Percentiles rank a stretch among this genome's conserved stretches.
Evolutionary conservation across 208 protist genomes (phyloP).

Genomic region (Trypanosomatidae sp.): DNA sequence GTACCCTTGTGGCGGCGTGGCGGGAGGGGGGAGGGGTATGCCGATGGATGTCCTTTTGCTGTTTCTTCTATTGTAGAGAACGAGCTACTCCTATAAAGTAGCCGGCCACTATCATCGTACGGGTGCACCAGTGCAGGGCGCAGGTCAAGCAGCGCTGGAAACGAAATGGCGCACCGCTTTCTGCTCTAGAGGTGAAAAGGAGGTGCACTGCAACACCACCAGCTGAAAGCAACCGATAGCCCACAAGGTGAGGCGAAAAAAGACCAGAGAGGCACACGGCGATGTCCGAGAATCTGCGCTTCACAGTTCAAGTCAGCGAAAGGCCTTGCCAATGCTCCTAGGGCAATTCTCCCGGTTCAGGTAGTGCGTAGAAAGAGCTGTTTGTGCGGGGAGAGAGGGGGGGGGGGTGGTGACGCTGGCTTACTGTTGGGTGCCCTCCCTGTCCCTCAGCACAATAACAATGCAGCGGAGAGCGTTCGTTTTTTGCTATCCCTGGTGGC

Average conservation of each 20-base stretch:
- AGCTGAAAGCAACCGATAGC: not conserved
- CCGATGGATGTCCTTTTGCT: too few species aligned
- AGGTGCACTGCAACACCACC: not conserved
- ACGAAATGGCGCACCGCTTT: too few species aligned
- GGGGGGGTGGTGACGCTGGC: not conserved
- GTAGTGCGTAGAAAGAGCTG: not conserved
- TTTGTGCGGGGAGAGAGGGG: not conserved
- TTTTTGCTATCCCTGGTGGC: not conserved
- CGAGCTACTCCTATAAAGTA: not conserved
- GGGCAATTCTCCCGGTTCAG: not conserved
- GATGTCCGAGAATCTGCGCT: not conserved
- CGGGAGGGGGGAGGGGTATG: not conserved
- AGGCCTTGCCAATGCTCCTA: not conserved
- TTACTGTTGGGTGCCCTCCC: not conserved
- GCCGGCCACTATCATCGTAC: not conserved
- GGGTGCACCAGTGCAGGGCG: not conserved
- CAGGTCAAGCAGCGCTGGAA: not conserved
- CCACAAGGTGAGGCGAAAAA: not conserved
- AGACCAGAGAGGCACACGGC: not conserved
- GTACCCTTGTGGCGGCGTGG: not conserved
- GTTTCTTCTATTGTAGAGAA: not conserved
- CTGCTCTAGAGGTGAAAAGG: not conserved
- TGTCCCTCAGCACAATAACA: not conserved
- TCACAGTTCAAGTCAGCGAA: not conserved
- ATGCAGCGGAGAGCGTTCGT: not conserved